Evolutionary conservation across 495 filamentous ascomycete genomes (phyloP), one percentile per base, ranked within the genome.

Genomic region (Penicillium silybi): DNA sequence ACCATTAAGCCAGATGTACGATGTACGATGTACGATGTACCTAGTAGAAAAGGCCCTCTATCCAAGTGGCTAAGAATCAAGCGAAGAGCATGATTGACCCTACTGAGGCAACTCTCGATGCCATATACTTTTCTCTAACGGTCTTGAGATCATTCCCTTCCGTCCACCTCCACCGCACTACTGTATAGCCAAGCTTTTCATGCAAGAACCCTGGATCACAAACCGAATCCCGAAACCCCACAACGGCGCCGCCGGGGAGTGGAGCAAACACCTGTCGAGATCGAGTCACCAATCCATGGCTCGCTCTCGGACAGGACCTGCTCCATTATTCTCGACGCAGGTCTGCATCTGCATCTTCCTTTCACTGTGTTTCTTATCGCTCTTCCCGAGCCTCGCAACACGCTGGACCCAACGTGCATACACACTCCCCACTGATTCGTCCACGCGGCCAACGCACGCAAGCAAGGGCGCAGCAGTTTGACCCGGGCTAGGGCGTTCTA

Each of bases 401-500:
- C 18, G n/a, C n/a, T 39, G 37, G 37, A 18, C n/a, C 37, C 37
- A 6, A 39, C 6, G 18, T 16, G 37, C 16, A 39, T 39, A 39
- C 37, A 17, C n/a, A 39, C 37, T 39, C 37, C n/a, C 6, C 5
- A 10, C 5, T 40, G 40, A 53, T 49, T 53, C 35, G 41, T 17
- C 38, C 16, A 46, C 16, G 46, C 41, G 48, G 41, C 35, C 38
- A 38, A 38, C 40, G 17, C 7, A 43, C 13, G 23, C 37, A 39
- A 25, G 35, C 22, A 56, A 40, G n/a, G 37, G 27, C 25, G 23
- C n/a, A 18, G 22, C n/a, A 23, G 55, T 54, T 59, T 46, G 39
- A 57, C 56, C 17, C 37, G 18, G 46, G 34, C 54, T 39, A 51
- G 46, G 46, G 35, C 20, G 37, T 46, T 59, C 56, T 53, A 55